Evolutionary conservation across 331 rosid genomes (phyloP).

Genomic region (Arachis monticola): DNA sequence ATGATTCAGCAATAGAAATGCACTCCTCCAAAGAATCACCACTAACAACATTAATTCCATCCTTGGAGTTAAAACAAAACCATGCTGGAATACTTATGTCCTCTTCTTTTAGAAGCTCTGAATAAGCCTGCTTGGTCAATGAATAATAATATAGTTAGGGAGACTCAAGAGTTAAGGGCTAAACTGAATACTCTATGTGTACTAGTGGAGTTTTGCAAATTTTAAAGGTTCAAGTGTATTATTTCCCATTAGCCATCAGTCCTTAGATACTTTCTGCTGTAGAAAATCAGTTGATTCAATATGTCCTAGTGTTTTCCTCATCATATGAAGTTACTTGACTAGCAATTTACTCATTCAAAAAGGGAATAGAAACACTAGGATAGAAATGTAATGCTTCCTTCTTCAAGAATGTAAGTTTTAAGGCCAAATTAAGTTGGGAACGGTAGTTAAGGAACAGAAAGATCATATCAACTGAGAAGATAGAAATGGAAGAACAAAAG

Average conservation of each 20-base stretch:
- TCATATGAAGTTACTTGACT: too few relatives aligned
- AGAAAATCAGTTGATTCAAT: neutral
- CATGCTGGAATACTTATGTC: conserved; percentile 75
- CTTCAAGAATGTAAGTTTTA: too few relatives aligned
- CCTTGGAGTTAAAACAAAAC: conserved; percentile 95
- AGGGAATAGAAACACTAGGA: too few relatives aligned
- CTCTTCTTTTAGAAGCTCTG: conserved; percentile 84
- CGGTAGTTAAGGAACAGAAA: too few relatives aligned
- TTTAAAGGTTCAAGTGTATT: conserved; percentile 22
- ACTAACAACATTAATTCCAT: conserved; percentile 85
- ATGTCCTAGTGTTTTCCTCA: too few relatives aligned
- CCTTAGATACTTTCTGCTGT: neutral
- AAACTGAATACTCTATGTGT: conserved; percentile 22
- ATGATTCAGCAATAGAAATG: conserved; percentile 78
- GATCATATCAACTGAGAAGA: too few relatives aligned
- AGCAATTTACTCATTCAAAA: too few relatives aligned
- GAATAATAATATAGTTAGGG: conserved; percentile 1
- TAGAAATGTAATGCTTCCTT: too few relatives aligned
- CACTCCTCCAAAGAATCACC: conserved; percentile 86
- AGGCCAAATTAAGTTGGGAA: too few relatives aligned
- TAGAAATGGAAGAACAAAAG: too few relatives aligned
- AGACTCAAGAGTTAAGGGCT: conserved; percentile 29
- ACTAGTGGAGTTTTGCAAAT: neutral
- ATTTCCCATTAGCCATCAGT: conserved; percentile 10
- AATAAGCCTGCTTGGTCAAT: conserved; percentile 71